Base-by-base conservation (phyloP, 2,329 filamentous ascomycete species). In the Thelonectria rubi region DNA sequence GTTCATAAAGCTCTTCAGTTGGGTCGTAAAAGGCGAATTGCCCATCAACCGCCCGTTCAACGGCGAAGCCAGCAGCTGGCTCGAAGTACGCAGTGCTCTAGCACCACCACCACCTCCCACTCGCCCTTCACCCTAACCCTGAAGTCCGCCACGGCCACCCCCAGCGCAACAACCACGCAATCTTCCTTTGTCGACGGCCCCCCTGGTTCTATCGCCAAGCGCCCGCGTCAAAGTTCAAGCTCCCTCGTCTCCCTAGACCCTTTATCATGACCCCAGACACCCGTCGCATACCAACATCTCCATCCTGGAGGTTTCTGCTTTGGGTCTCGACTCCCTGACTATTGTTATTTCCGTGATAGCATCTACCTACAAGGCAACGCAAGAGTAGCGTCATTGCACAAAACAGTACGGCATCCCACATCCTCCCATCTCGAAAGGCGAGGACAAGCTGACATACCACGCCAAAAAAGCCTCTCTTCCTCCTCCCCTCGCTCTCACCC, bases 241-340 rank as follows among this genome's bases (percentile, higher is more conserved):
- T 61, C 45, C 58, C 61, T 65, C 55, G 21, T 32, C 59, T 51
- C 39, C 24, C 63, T 48, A 67, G 65, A 69, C 65, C 68, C 64
- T 70, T 66, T 76, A 78, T 77, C 74, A 79, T 79, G 77, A 78
- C 70, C 75, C 71, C 72, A 67, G 74, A 76, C 73, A 72, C 69
- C 67, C 70, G 66, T 64, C 74, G 75, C 58, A 72, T 74, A 72
- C 73, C 71, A 71, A 73, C 72, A 71, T 78, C 76, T 78, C 76
- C 77, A 69, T 73, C 71, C 68, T 73, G 77, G 77, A 79, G 77
- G 65, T 76, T 79, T 60, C 70, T 77, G 61, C 77, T 76, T 64
- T 75, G 76, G 77, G 72, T 75, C 62, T 66, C 73, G 69, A 76
- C 76, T 64, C 76, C 76, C 69, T 79, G 77, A 79, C 75, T 73